Percentiles rank a stretch among this genome's conserved stretches.
phyloP scores from a whole-genome alignment of 768 basidiomycete species.

The Calocybe gangraenosa region DNA sequence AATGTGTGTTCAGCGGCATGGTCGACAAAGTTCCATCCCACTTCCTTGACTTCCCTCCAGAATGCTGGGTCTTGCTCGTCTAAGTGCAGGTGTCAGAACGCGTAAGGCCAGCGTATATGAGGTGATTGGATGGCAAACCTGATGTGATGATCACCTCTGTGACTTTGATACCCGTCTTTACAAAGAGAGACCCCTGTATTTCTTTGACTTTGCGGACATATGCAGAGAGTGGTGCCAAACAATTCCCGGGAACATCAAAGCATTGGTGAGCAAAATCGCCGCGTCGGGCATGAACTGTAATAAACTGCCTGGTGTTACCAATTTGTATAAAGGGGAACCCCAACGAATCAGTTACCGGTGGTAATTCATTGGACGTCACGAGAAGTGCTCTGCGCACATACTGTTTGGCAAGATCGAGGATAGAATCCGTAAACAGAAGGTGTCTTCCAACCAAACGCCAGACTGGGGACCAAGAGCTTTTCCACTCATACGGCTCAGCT shows the following conservation, averaged over 20 bases:
- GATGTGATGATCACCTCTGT: slow-evolving; percentile 41
- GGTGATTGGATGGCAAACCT: slow-evolving; percentile 16
- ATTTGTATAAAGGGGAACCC: background rate
- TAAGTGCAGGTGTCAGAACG: slow-evolving; percentile 13
- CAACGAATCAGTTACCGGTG: slow-evolving; percentile 25
- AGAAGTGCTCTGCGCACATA: slow-evolving; percentile 30
- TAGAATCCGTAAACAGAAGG: slow-evolving; percentile 27
- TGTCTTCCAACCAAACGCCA: slow-evolving; percentile 37
- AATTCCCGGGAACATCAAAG: slow-evolving; percentile 27
- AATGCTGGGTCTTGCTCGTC: slow-evolving; percentile 42
- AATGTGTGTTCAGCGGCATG: slow-evolving; percentile 30
- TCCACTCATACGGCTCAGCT: slow-evolving; percentile 27
- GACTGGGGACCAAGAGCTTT: slow-evolving; percentile 34
- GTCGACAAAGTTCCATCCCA: slow-evolving; percentile 44
- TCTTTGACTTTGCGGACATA: slow-evolving; percentile 33
- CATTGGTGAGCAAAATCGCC: slow-evolving; percentile 38
- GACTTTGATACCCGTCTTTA: slow-evolving; percentile 25
- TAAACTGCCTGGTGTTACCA: slow-evolving; percentile 24
- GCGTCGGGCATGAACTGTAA: slow-evolving; percentile 43
- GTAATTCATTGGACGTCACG: slow-evolving; percentile 21
- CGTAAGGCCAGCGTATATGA: background rate
- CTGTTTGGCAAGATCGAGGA: slow-evolving; percentile 26
- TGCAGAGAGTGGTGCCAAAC: slow-evolving; percentile 35
- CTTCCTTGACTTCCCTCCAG: slow-evolving; percentile 32
- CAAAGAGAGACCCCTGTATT: slow-evolving; percentile 29